Conservation (phyloP, 768 basidiomycete species). For the Dioszegia hungarica region DNA sequence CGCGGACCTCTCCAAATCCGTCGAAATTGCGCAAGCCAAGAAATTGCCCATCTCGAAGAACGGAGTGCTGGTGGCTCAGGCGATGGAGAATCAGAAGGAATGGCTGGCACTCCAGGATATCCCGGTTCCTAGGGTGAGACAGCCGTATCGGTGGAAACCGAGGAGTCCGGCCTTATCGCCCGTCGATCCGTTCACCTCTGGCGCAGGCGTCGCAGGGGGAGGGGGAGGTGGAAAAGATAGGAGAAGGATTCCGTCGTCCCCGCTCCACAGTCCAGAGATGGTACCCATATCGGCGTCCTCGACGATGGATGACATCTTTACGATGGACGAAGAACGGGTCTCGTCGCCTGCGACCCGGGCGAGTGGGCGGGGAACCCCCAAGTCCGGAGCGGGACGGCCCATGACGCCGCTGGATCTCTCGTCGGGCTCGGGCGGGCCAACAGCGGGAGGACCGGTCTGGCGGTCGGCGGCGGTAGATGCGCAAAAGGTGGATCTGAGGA, state of each 20-base stretch:
- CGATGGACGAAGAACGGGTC: constrained; percentile 69
- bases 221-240: too few relatives aligned
- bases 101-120: constrained; percentile 60
- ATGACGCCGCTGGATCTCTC: constrained; percentile 35
- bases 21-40: constrained; percentile 58
- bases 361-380: background rate
- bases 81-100: constrained; percentile 60
- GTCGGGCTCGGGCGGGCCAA: constrained; percentile 12
- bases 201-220: background rate
- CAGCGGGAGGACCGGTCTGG: constrained; percentile 23
- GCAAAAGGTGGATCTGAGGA: constrained; percentile 71
- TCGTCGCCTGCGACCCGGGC: background rate
- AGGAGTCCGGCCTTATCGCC: constrained; percentile 42
- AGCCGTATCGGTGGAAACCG: constrained; percentile 36
- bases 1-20: constrained; percentile 61
- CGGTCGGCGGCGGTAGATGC: constrained; percentile 27
- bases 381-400: constrained; percentile 2
- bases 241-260: constrained; percentile 23
- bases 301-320: constrained; percentile 65
- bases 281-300: constrained; percentile 36
- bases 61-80: constrained; percentile 54
- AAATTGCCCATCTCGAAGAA: constrained; percentile 67
- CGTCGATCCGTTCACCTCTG: constrained; percentile 23
- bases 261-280: constrained; percentile 40
- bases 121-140: constrained; percentile 40